phyloP scores from a whole-genome alignment of 1,284 basidiomycete genomes.

The Lentinus polychrous region DNA sequence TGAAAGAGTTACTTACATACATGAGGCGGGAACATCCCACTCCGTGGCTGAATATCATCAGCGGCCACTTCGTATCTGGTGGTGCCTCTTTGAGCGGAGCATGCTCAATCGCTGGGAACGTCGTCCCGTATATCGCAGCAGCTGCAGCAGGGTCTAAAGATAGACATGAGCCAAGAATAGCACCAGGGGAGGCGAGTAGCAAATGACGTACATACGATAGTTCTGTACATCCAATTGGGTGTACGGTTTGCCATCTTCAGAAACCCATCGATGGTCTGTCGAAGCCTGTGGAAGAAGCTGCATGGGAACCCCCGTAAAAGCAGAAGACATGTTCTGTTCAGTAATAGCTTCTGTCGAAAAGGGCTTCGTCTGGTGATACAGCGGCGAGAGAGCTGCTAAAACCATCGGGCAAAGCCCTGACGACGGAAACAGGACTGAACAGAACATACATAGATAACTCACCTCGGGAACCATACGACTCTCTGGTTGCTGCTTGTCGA shows the following conservation, averaged over 20 bases:
- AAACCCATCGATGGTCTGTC: constrained; percentile 30
- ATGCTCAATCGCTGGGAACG: constrained; percentile 29
- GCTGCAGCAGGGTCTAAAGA: constrained; percentile 22
- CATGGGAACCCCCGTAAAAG: background rate
- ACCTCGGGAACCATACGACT: constrained; percentile 26
- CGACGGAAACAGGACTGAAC: background rate
- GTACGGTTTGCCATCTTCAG: constrained; percentile 29
- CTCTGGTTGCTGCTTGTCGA: constrained; percentile 8
- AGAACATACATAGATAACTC: constrained; percentile 1
- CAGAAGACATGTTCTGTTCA: background rate
- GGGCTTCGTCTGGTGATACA: background rate
- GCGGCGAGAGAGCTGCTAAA: too few relatives aligned
- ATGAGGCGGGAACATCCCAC: constrained; percentile 31
- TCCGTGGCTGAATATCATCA: constrained; percentile 35
- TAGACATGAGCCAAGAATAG: background rate
- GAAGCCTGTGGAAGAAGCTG: constrained; percentile 16
- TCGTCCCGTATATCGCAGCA: constrained; percentile 29
- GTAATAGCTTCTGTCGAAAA: background rate
- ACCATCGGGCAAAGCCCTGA: background rate
- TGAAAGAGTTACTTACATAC: constrained; percentile 18
- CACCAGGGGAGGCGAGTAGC: background rate
- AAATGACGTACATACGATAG: constrained; percentile 12
- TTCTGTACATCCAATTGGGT: constrained; percentile 23
- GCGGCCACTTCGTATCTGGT: constrained; percentile 23
- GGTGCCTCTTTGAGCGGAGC: constrained; percentile 23